Base-by-base conservation (phyloP, 768 basidiomycete genomes). In the Punctularia strigosozonata region DNA sequence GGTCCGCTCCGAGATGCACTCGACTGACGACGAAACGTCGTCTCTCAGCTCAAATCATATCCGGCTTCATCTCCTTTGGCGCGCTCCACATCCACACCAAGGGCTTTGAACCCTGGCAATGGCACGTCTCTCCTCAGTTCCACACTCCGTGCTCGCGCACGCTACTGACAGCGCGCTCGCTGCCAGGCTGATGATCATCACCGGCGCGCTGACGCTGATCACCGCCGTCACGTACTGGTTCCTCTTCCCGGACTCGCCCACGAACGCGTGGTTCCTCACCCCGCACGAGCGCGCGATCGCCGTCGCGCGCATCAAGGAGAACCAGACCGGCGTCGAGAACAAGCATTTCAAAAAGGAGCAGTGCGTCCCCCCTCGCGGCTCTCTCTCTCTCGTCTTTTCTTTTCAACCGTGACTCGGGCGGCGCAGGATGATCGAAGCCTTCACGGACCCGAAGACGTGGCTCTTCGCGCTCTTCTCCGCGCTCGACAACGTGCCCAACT, bases 301-400 rank as follows among this genome's bases (percentile, higher is more conserved):
- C 1, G 63, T 85, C 18, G 66, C 62, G 36, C 71, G 82, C 6
- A 69, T 85, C 42, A 77, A 77, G 63, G 69, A 63, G 56, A 84
- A 85, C 45, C 81, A 87, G 71, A 80, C 80, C 0, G 85, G 84
- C 22, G 71, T 85, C 7, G 84, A 86, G 57, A 86, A 83, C 51
- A 88, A 87, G 49, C 68, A 67, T 38, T 87, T 82, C 60, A 87
- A 87, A 61, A 73, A 65, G 38, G 78, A 83, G 25, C 84, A 87
- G 82, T 83, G 40, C 45, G 79, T 66, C 30, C 30, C 23, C 12
- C n/a, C 10, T 22, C 5, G n/a, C n/a, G n/a, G 26, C 18, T 14
- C 17, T 15, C 23, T 13, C 18, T 19, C 7, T 20, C 10, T 14
- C 13, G 10, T 14, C 20, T 14, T 22, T 7, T 17, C 24, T 25